Percentiles rank a stretch among this genome's conserved stretches.
These are phyloP conservation scores for Cucurbita ficifolia DNA, from an alignment of 306 rosid species.

Conservation along the genomic window DNA sequence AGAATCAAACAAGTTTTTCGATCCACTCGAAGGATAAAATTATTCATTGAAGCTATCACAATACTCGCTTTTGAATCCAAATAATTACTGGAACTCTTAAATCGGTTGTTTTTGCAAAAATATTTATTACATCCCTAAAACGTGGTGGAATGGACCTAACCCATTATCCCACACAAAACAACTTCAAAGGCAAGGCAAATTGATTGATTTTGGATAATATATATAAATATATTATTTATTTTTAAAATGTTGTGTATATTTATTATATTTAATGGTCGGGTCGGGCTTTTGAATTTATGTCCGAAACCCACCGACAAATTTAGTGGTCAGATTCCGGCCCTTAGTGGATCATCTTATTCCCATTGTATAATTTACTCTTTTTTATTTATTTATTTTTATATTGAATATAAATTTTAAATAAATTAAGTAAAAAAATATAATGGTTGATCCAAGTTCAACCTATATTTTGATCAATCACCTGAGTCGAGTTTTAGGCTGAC, in stretches of 20 bases:
- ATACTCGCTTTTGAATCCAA: no score
- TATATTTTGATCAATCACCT: no score
- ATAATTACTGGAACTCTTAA: no score
- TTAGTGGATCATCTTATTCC: not conserved
- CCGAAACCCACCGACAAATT: constrained; percentile 4
- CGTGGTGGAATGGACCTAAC: not conserved
- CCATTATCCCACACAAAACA: not conserved
- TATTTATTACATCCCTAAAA: not conserved
- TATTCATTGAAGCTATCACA: no score
- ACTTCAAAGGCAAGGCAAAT: constrained; percentile 2
- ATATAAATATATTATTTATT: not conserved
- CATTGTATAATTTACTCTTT: not conserved
- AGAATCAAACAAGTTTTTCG: no score
- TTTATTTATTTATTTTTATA: not conserved
- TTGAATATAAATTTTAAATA: no score
- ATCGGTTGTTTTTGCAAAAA: no score
- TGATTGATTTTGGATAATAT: not conserved
- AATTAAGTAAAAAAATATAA: no score
- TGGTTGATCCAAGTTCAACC: no score
- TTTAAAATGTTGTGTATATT: not conserved
- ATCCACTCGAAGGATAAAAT: no score
- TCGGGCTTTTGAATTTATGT: not conserved
- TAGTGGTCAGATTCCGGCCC: not conserved
- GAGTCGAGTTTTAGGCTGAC: no score
- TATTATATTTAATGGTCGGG: not conserved